Conservation (phyloP, 2,329 filamentous ascomycete species). For the Pseudocercospora crystallina region DNA sequence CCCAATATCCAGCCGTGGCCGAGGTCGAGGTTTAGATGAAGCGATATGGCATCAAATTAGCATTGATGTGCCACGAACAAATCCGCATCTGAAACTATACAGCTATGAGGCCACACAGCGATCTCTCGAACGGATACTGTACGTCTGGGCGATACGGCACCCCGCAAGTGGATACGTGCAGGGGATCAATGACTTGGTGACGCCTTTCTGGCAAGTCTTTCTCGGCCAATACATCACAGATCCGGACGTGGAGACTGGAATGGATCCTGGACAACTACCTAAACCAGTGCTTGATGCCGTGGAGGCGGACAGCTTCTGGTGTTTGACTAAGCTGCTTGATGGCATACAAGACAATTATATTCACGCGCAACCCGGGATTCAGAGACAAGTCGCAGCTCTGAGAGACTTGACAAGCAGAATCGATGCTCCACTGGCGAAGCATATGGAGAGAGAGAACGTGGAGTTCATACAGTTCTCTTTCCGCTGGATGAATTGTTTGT, state of each 20-base stretch:
- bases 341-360: constrained; percentile 99
- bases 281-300: constrained; percentile 90
- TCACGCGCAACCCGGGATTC: constrained; percentile 93
- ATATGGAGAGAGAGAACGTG: constrained; percentile 85
- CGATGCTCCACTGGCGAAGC: constrained; percentile 77
- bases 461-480: constrained; percentile 99
- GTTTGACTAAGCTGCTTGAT: constrained; percentile 93
- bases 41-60: constrained; percentile 99
- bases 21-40: constrained; percentile 81
- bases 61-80: constrained; percentile 94
- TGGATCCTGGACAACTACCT: constrained; percentile 94
- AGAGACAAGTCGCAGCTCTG: constrained; percentile 84
- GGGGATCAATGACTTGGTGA: constrained; percentile 96
- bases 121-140: constrained; percentile 89
- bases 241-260: constrained; percentile 83
- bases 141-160: constrained; percentile 96
- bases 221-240: constrained; percentile 94
- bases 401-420: constrained; percentile 90
- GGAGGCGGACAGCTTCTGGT: constrained; percentile 98
- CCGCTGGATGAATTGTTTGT: constrained; percentile 98
- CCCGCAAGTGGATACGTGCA: constrained; percentile 97
- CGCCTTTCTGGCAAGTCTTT: constrained; percentile 98
- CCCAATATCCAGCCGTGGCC: constrained; percentile 52
- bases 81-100: constrained; percentile 93
- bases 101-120: constrained; percentile 93